A percentile compares a stretch with the other conserved stretches of the same genome.
These are phyloP conservation scores for Myxozyma udenii DNA, from an alignment of 805 yeast species.

Conservation along the genomic window DNA sequence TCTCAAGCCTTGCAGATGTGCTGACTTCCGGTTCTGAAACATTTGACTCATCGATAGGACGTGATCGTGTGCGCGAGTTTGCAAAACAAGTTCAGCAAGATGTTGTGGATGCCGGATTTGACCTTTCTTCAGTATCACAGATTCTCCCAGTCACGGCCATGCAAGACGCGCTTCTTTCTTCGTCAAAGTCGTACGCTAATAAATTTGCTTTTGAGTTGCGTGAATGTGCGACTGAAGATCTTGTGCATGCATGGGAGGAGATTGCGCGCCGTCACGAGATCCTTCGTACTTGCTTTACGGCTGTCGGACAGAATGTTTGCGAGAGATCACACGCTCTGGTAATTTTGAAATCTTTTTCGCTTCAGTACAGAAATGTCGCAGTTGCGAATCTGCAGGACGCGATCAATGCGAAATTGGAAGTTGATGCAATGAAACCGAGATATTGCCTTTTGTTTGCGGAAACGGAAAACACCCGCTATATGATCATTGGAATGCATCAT, in stretches of 20 bases:
- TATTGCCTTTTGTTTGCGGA: no score
- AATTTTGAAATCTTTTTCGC: slow-evolving; percentile 3
- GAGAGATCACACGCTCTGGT: slow-evolving; percentile 21
- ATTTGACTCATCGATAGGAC: neutral
- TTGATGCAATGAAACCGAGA: no score
- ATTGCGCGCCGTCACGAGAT: slow-evolving; percentile 8
- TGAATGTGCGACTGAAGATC: neutral
- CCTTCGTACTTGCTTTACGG: slow-evolving; percentile 26
- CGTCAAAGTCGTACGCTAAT: slow-evolving; percentile 15
- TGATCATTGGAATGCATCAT: slow-evolving; percentile 23
- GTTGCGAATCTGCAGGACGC: no score
- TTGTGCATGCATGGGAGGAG: slow-evolving; percentile 9
- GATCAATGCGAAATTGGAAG: no score
- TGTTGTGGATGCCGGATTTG: neutral
- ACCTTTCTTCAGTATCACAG: neutral
- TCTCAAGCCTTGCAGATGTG: slow-evolving; percentile 2
- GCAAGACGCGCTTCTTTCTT: slow-evolving; percentile 23
- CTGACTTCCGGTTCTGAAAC: neutral
- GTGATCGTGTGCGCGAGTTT: neutral
- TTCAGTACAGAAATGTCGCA: no score
- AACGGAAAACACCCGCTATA: neutral
- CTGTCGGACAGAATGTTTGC: slow-evolving; percentile 7
- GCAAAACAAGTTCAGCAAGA: slow-evolving; percentile 1
- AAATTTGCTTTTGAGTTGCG: slow-evolving; percentile 13
- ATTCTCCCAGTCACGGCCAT: slow-evolving; percentile 26